Percentiles rank a stretch among this genome's conserved stretches.
Evolutionary conservation across 2,329 filamentous ascomycete species (phyloP).

Genomic region (Monosporascus sp.): DNA sequence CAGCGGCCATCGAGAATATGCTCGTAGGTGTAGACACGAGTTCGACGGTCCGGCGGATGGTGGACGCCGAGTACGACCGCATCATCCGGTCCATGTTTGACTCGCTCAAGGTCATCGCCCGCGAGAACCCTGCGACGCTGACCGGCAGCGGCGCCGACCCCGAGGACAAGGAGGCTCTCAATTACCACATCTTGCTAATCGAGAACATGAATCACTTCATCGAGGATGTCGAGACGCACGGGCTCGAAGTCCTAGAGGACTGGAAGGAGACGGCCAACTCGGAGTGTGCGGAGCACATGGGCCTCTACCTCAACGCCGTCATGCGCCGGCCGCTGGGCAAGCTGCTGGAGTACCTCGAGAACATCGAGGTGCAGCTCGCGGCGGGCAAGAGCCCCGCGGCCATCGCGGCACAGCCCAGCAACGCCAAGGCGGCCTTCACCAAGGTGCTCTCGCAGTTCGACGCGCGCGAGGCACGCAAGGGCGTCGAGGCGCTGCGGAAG

Average conservation of each 20-base stretch:
- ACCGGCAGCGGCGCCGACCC: conserved; percentile 44
- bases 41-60: conserved; percentile 64
- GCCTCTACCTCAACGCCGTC: conserved; percentile 79
- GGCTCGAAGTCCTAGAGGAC: conserved; percentile 70
- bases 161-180: conserved; percentile 94
- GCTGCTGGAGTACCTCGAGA: conserved; percentile 85
- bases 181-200: conserved; percentile 94
- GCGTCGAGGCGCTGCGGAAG: conserved; percentile 84
- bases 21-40: conserved; percentile 53
- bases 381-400: conserved; percentile 53
- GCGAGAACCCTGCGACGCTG: conserved; percentile 55
- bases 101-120: conserved; percentile 87
- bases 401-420: conserved; percentile 76
- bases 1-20: conserved; percentile 79
- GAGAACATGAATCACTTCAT: conserved; percentile 99
- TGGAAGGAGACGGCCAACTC: conserved; percentile 75
- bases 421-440: conserved; percentile 77
- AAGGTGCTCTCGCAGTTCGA: conserved; percentile 80
- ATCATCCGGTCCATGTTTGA: conserved; percentile 97
- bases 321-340: conserved; percentile 87
- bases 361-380: conserved; percentile 68
- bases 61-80: conserved; percentile 83
- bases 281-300: conserved; percentile 83
- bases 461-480: conserved; percentile 77
- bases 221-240: conserved; percentile 77